These are phyloP conservation scores for Samsoniella hepiali DNA, from an alignment of 2,329 filamentous ascomycete species.

Conservation along the genomic window DNA sequence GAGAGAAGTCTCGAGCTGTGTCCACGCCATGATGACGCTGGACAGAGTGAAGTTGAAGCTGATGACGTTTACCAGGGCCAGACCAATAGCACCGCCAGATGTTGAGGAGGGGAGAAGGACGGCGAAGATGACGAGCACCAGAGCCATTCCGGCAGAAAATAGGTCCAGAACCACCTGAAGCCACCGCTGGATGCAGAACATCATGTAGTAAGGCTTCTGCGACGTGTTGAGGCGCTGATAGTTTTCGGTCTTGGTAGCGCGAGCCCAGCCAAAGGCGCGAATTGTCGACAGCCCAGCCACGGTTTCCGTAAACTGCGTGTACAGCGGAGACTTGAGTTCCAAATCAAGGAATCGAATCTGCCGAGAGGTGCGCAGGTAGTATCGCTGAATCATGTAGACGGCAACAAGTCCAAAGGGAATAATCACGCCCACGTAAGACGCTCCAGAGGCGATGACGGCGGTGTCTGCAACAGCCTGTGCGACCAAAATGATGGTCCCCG, in stretches of 20 bases:
- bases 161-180: constrained; percentile 50
- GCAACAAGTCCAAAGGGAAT: constrained; percentile 41
- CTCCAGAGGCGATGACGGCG: constrained; percentile 37
- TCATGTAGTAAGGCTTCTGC: constrained; percentile 51
- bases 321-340: constrained; percentile 33
- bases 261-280: constrained; percentile 39
- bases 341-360: constrained; percentile 52
- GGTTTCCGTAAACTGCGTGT: constrained; percentile 49
- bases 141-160: constrained; percentile 38
- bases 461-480: constrained; percentile 21
- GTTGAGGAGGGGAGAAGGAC: constrained; percentile 7
- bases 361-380: constrained; percentile 54
- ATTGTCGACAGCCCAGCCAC: constrained; percentile 35
- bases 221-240: constrained; percentile 41
- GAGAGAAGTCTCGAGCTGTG: constrained; percentile 35
- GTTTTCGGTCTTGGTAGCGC: constrained; percentile 36
- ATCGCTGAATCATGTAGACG: constrained; percentile 45
- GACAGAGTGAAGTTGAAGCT: constrained; percentile 31
- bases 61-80: constrained; percentile 29
- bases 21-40: constrained; percentile 34
- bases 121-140: constrained; percentile 15
- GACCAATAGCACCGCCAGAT: constrained; percentile 11
- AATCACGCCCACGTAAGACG: constrained; percentile 39
- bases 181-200: constrained; percentile 53
- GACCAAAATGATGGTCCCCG: constrained; percentile 26